Evolutionary conservation across 1,139 yeast genomes (phyloP).

Genomic region (Casaregolazyma lundiana): DNA sequence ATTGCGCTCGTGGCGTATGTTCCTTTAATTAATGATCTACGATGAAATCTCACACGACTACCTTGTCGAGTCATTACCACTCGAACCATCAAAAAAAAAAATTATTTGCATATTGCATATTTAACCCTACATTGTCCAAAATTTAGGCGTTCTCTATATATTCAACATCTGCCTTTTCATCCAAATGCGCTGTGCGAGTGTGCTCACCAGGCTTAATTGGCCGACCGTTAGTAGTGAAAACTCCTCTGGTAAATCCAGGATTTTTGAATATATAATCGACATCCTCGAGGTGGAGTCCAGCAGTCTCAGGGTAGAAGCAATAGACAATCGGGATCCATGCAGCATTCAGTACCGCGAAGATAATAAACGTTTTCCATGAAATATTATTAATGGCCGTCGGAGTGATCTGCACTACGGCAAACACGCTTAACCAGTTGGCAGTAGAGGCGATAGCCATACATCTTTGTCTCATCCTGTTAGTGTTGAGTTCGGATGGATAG

Average conservation of each 20-base stretch:
- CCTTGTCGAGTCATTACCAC: too few species aligned
- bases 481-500: slow-evolving; percentile 64
- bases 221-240: slow-evolving; percentile 18
- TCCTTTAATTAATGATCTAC: too few species aligned
- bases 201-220: slow-evolving; percentile 14
- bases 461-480: slow-evolving; percentile 65
- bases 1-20: too few species aligned
- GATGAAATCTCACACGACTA: too few species aligned
- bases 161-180: too few species aligned
- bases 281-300: slow-evolving; percentile 60
- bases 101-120: too few species aligned
- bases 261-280: slow-evolving; percentile 44
- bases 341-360: too few species aligned
- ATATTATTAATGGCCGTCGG: slow-evolving; percentile 42
- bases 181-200: slow-evolving; percentile 12
- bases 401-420: slow-evolving; percentile 60
- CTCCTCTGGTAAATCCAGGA: slow-evolving; percentile 15
- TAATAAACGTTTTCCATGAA: slow-evolving; percentile 41
- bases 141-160: too few species aligned
- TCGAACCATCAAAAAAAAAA: too few species aligned
- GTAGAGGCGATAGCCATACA: slow-evolving; percentile 70
- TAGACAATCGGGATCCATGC: slow-evolving; percentile 50
- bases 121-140: too few species aligned
- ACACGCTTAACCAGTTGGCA: slow-evolving; percentile 75
- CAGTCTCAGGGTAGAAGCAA: slow-evolving; percentile 48